Conservation (phyloP, 2,329 filamentous ascomycete genomes). For the Diaporthe capsici region DNA sequence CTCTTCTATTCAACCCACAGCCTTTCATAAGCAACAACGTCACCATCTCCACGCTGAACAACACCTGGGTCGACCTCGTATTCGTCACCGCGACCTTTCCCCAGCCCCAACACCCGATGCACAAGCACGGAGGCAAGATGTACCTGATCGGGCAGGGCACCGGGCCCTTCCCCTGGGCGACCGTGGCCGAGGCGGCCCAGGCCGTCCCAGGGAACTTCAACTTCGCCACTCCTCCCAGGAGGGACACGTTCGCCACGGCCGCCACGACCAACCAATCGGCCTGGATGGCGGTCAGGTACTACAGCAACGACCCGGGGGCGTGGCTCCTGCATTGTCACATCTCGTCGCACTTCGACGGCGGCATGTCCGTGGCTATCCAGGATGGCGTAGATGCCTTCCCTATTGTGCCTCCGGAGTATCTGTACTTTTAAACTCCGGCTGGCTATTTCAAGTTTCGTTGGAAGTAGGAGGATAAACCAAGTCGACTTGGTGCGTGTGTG, state of each 20-base stretch:
- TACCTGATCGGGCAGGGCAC: slow-evolving; percentile 67
- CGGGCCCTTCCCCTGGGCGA: slow-evolving; percentile 65
- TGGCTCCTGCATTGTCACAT: slow-evolving; percentile 57
- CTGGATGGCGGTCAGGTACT: slow-evolving; percentile 68
- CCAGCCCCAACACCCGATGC: slow-evolving; percentile 71
- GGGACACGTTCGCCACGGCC: slow-evolving; percentile 63
- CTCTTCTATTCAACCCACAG: slow-evolving; percentile 62
- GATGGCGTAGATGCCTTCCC: slow-evolving; percentile 63
- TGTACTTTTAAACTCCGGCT: slow-evolving; percentile 5
- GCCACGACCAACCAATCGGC: slow-evolving; percentile 48
- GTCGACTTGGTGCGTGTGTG: background rate
- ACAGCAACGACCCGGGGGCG: slow-evolving; percentile 65
- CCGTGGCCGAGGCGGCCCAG: slow-evolving; percentile 65
- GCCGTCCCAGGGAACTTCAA: slow-evolving; percentile 68
- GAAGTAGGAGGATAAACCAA: background rate
- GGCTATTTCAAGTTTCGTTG: background rate
- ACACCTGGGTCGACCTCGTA: slow-evolving; percentile 70
- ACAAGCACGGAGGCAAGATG: slow-evolving; percentile 75
- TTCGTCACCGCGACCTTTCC: slow-evolving; percentile 58
- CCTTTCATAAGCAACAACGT: slow-evolving; percentile 56
- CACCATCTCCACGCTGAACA: slow-evolving; percentile 61
- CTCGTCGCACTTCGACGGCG: slow-evolving; percentile 52
- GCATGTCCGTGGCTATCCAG: slow-evolving; percentile 68
- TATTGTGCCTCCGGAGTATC: slow-evolving; percentile 56
- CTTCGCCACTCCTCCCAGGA: slow-evolving; percentile 65